Evolutionary conservation across 2,329 filamentous ascomycete genomes (phyloP).

Genomic region (Xylariomycetidae sp.): DNA sequence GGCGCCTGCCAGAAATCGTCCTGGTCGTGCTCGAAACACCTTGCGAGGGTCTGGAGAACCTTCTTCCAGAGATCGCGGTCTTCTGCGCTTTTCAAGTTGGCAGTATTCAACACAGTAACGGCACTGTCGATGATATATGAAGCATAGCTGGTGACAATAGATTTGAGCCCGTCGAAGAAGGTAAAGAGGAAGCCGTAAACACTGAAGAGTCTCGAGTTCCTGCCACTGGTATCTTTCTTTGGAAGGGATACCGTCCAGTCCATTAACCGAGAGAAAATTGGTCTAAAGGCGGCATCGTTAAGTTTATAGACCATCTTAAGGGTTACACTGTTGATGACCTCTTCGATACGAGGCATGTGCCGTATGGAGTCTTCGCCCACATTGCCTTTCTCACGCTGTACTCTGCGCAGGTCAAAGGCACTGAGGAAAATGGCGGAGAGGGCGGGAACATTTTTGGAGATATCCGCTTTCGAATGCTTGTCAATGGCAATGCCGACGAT

Average conservation of each 20-base stretch:
- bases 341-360: slow-evolving; percentile 57
- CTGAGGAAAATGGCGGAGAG: slow-evolving; percentile 63
- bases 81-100: slow-evolving; percentile 41
- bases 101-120: slow-evolving; percentile 53
- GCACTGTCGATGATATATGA: slow-evolving; percentile 77
- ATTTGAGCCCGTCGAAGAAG: slow-evolving; percentile 85
- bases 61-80: slow-evolving; percentile 61
- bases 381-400: slow-evolving; percentile 44
- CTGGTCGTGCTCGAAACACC: slow-evolving; percentile 82
- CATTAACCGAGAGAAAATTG: slow-evolving; percentile 80
- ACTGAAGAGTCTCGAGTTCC: slow-evolving; percentile 62
- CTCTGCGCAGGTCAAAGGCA: slow-evolving; percentile 61
- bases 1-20: slow-evolving; percentile 96
- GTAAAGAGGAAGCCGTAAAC: slow-evolving; percentile 75
- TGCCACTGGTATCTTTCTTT: slow-evolving; percentile 56
- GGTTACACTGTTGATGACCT: slow-evolving; percentile 61
- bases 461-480: slow-evolving; percentile 69
- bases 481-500: slow-evolving; percentile 69
- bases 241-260: slow-evolving; percentile 69
- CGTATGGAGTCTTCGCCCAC: slow-evolving; percentile 35
- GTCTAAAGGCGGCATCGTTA: slow-evolving; percentile 89
- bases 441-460: slow-evolving; percentile 68
- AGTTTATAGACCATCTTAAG: slow-evolving; percentile 95
- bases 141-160: slow-evolving; percentile 89
- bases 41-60: slow-evolving; percentile 66